Evolutionary conservation across 2,329 filamentous ascomycete genomes (phyloP).

Genomic region (Ophioceras dolichostomum): DNA sequence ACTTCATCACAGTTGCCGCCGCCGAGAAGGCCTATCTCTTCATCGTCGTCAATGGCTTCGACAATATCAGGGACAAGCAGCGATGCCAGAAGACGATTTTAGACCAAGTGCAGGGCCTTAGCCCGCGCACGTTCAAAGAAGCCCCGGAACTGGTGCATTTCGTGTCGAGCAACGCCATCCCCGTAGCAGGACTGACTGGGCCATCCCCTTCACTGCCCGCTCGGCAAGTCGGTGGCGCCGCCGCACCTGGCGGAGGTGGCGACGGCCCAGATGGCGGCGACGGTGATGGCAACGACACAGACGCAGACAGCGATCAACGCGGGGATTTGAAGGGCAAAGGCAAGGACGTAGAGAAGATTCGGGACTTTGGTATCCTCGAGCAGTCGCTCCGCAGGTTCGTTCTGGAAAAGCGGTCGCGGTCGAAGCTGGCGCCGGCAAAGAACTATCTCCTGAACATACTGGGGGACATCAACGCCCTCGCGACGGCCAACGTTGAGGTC

Average conservation of each 20-base stretch:
- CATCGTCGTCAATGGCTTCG: constrained; percentile 96
- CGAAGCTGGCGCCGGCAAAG: constrained; percentile 89
- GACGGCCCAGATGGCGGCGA: constrained; percentile 41
- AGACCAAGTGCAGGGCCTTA: constrained; percentile 78
- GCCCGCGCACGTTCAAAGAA: constrained; percentile 87
- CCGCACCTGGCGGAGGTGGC: constrained; percentile 40
- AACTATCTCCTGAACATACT: constrained; percentile 93
- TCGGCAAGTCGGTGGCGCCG: constrained; percentile 20
- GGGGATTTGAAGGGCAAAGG: constrained; percentile 58
- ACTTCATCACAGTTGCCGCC: constrained; percentile 92
- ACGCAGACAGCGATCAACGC: constrained; percentile 24
- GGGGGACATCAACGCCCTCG: constrained; percentile 72
- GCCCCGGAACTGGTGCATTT: constrained; percentile 90
- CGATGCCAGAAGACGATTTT: constrained; percentile 87
- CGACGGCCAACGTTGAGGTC: constrained; percentile 77
- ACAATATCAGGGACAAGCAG: constrained; percentile 84
- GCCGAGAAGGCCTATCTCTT: constrained; percentile 98
- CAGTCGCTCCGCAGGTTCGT: constrained; percentile 85
- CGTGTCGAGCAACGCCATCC: constrained; percentile 92
- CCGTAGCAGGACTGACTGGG: too few species aligned
- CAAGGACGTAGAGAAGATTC: constrained; percentile 77
- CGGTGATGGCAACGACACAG: constrained; percentile 30
- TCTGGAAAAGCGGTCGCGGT: constrained; percentile 86
- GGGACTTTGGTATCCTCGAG: constrained; percentile 84
- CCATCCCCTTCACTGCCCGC: constrained; percentile 44